Conservation (phyloP, 108 stramenopile genomes). For the Thalassiosira profunda region DNA sequence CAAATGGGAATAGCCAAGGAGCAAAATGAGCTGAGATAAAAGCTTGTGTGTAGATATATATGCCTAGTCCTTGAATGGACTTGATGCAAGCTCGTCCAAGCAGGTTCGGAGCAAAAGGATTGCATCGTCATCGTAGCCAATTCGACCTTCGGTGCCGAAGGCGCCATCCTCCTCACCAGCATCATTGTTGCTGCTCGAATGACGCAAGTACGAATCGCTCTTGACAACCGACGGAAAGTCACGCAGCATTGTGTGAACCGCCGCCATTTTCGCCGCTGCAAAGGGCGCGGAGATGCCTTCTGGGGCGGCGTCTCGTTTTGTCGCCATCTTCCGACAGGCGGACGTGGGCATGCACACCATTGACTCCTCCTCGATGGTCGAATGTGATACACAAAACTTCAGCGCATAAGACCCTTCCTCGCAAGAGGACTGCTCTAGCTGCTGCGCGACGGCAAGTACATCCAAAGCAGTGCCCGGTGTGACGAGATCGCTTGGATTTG, state of each 20-base stretch:
- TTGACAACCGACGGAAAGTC: constrained; percentile 17
- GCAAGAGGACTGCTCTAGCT: constrained; percentile 25
- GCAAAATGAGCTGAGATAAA: too few relatives aligned
- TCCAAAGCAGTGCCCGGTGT: constrained; percentile 34
- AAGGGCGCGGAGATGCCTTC: constrained; percentile 10
- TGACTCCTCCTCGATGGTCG: not conserved
- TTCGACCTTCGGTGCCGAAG: too few relatives aligned
- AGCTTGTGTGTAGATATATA: too few relatives aligned
- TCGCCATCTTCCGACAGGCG: not conserved
- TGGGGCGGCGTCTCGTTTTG: too few relatives aligned
- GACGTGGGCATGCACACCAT: not conserved
- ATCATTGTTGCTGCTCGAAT: not conserved
- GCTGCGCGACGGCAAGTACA: constrained; percentile 26
- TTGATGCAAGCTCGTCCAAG: constrained; percentile 17
- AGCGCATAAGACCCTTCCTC: constrained; percentile 6
- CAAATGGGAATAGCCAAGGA: too few relatives aligned
- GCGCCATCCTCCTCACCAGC: not conserved
- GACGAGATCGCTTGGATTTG: constrained; percentile 14
- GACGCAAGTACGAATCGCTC: constrained; percentile 2
- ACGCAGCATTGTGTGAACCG: constrained; percentile 2
- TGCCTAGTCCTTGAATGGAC: constrained; percentile 9
- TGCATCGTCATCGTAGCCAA: constrained; percentile 1
- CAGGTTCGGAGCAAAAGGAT: constrained; percentile 13
- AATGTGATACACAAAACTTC: not conserved
- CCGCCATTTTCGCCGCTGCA: constrained; percentile 8